Evolutionary conservation across 2,329 filamentous ascomycete genomes (phyloP).

Genomic region (Neonectria coccinea): DNA sequence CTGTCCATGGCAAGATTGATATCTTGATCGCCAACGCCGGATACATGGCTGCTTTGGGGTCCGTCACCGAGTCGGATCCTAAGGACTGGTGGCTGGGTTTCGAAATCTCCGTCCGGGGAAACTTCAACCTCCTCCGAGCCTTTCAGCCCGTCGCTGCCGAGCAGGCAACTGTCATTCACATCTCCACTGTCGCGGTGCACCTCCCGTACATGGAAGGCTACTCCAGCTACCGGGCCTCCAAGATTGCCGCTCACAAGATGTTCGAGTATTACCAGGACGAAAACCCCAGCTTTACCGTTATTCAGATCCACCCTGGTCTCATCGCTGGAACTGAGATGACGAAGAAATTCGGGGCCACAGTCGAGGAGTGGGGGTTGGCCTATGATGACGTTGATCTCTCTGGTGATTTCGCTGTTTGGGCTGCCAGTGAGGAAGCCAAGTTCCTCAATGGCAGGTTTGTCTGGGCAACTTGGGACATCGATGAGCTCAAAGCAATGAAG

Average conservation of each 20-base stretch:
- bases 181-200: slow-evolving; percentile 38
- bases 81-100: slow-evolving; percentile 44
- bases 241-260: slow-evolving; percentile 55
- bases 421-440: slow-evolving; percentile 56
- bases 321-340: slow-evolving; percentile 49
- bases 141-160: slow-evolving; percentile 43
- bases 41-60: slow-evolving; percentile 32
- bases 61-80: slow-evolving; percentile 34
- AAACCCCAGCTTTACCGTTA: slow-evolving; percentile 53
- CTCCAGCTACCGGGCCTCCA: slow-evolving; percentile 56
- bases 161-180: slow-evolving; percentile 43
- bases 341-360: slow-evolving; percentile 18
- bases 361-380: slow-evolving; percentile 28
- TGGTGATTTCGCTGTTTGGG: slow-evolving; percentile 58
- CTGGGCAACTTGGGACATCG: slow-evolving; percentile 64
- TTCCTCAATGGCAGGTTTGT: slow-evolving; percentile 61
- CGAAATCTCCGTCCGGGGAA: slow-evolving; percentile 48
- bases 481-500: slow-evolving; percentile 57
- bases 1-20: slow-evolving; percentile 49
- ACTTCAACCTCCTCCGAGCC: slow-evolving; percentile 47
- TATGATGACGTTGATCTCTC: slow-evolving; percentile 49
- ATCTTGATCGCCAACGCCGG: slow-evolving; percentile 53
- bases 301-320: slow-evolving; percentile 58
- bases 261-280: slow-evolving; percentile 57
- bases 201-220: slow-evolving; percentile 46